A percentile compares a stretch with the other conserved stretches of the same genome.
phyloP scores from a whole-genome alignment of 768 basidiomycete species.

The Pulveroboletus sp. region DNA sequence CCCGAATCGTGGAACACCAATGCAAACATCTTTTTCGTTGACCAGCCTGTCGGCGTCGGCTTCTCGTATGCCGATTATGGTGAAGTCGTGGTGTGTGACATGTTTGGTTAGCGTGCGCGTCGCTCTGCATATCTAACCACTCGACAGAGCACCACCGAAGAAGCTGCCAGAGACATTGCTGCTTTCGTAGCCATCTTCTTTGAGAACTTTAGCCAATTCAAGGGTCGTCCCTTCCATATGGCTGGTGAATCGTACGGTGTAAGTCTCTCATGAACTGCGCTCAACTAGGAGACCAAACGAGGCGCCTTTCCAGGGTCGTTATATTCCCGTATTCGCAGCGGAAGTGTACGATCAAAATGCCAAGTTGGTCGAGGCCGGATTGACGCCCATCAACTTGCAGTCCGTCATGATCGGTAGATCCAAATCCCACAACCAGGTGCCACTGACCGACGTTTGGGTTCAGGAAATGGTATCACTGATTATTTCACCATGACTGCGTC shows the following conservation, averaged over 20 bases:
- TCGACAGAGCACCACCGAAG: conserved; percentile 54
- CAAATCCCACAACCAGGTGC: background rate
- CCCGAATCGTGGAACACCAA: conserved; percentile 66
- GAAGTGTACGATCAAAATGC: conserved; percentile 48
- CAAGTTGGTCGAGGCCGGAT: conserved; percentile 38
- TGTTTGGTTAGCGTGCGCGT: background rate
- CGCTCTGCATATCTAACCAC: background rate
- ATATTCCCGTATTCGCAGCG: conserved; percentile 48
- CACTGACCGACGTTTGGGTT: background rate
- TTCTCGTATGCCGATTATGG: conserved; percentile 45
- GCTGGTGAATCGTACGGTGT: conserved; percentile 57
- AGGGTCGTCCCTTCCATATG: conserved; percentile 61
- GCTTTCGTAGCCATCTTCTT: conserved; percentile 72
- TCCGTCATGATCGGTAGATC: conserved; percentile 47
- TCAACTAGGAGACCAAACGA: background rate
- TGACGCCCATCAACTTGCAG: conserved; percentile 46
- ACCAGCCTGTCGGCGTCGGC: conserved; percentile 44
- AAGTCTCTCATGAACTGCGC: background rate
- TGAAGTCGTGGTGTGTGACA: conserved; percentile 35
- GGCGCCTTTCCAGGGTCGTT: conserved; percentile 40
- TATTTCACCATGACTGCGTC: conserved; percentile 36
- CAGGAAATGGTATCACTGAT: conserved; percentile 46
- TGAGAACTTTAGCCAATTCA: conserved; percentile 67
- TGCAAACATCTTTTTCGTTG: conserved; percentile 48
- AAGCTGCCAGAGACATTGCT: conserved; percentile 67